A percentile compares a stretch with the other conserved stretches of the same genome.
phyloP scores from a whole-genome alignment of 1,284 basidiomycete species.

The Rhodofomes roseus region DNA sequence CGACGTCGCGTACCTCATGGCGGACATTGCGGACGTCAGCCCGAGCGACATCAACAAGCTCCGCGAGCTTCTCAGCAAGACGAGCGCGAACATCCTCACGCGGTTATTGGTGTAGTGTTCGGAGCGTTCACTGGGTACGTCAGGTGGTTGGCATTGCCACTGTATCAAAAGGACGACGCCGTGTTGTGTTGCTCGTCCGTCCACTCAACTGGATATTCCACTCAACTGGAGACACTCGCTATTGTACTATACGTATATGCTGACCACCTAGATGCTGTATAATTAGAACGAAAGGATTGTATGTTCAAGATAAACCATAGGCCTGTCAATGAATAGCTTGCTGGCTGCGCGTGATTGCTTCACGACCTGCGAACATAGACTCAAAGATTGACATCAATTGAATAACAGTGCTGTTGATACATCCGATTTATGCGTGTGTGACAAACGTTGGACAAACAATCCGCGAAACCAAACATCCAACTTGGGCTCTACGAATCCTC shows the following conservation, averaged over 20 bases:
- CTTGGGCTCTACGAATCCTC: conserved; percentile 54
- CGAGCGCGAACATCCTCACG: conserved; percentile 85
- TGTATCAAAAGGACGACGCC: conserved; percentile 9
- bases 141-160: not conserved
- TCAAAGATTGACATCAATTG: not conserved
- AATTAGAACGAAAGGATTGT: conserved; percentile 6
- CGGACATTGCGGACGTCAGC: conserved; percentile 91
- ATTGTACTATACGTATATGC: conserved; percentile 17
- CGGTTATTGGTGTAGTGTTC: conserved; percentile 65
- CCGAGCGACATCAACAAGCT: conserved; percentile 80
- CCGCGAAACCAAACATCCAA: conserved; percentile 3
- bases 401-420: not conserved
- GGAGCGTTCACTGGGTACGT: not conserved
- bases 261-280: conserved; percentile 14
- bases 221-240: conserved; percentile 26
- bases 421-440: not conserved
- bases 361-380: too few species aligned
- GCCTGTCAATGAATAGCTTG: not conserved
- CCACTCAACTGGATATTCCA: conserved; percentile 38
- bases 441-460: not conserved
- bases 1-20: conserved; percentile 93
- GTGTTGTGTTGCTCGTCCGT: conserved; percentile 14
- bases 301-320: not conserved
- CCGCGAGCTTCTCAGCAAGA: conserved; percentile 79
- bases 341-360: too few species aligned